Base-by-base conservation (phyloP, 139 green algal genomes). In the Haematococcus lacustris region DNA sequence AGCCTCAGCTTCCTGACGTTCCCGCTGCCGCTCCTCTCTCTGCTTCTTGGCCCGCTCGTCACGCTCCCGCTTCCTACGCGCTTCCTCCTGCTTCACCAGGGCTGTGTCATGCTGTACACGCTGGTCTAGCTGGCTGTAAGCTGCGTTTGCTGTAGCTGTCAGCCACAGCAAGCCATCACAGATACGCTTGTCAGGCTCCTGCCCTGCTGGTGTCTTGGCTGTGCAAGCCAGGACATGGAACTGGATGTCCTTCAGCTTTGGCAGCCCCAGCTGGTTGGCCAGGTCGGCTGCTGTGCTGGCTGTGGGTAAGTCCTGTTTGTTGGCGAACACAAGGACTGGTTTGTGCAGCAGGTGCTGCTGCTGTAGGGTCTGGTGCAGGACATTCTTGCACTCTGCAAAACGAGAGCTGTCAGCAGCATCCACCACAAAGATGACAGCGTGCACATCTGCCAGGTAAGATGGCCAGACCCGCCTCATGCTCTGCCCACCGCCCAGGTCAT, bases 381-480 rank as follows among this genome's bases (percentile, higher is more conserved):
- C 75, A 5, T 76, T 47, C 38, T 67, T 69, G 38, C 69, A 76
- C 80, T 90, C 85, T 3, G 73, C 78, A 59, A 87, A 82, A 28
- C 85, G 75, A 2, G 51, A 57, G 0, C 37, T 2, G 57, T 90
- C 82, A 2, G 79, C 76, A 34, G 85, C 82, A 73, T 90, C 85
- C 53, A 88, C 79, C 26, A 90, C 78, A 51, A 81, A 90, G 1
- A 88, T 40, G 28, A 78, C 68, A 7, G 70, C 83, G 25, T 74
- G 51, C 69, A 74, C 51, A 67, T 90, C 82, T 1, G 82, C 77
- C 5, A 82, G 62, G 73, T 89, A 89, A 4, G 70, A 66, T 17
- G 76, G 76, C 84, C 84, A 89, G 2, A 87, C 83, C n/a, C 75
- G 65, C 2, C 84, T 73, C 26, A 89, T 86, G 40, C 38, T 74